Conservation (phyloP, 2,329 filamentous ascomycete genomes). For the Fusarium avenaceum region DNA sequence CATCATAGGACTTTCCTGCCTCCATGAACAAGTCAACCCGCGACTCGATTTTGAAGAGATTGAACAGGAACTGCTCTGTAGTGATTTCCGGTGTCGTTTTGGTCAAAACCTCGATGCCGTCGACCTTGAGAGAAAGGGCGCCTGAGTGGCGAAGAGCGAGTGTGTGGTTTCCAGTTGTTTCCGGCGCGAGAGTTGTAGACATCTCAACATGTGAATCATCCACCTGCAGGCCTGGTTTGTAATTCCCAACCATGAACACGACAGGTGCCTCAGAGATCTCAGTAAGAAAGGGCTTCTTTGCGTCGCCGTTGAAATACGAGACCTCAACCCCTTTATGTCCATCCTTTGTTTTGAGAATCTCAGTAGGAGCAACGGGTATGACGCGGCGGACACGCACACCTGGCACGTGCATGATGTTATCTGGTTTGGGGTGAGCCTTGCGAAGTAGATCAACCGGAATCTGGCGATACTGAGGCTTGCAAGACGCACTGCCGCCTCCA, state of each 20-base stretch:
- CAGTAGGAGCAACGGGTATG: not conserved
- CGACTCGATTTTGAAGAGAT: not conserved
- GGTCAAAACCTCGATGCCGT: fast-evolving
- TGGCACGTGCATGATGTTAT: fast-evolving
- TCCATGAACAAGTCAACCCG: fast-evolving
- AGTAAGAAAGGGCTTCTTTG: fast-evolving
- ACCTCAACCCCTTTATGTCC: not conserved
- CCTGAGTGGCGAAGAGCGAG: not conserved
- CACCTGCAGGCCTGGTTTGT: not conserved
- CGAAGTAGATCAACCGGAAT: not conserved
- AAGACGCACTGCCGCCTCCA: not conserved
- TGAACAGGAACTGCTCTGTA: not conserved
- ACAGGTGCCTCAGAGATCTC: not conserved
- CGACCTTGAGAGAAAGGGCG: fast-evolving
- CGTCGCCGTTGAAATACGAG: not conserved
- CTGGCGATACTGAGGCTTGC: not conserved
- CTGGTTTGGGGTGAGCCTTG: fast-evolving
- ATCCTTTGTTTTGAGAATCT: fast-evolving
- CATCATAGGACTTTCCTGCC: not conserved
- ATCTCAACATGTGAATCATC: not conserved
- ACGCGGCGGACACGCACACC: not conserved
- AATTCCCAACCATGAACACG: not conserved
- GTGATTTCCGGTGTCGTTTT: not conserved
- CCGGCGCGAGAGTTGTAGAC: fast-evolving
- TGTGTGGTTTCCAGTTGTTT: not conserved